phyloP scores from a whole-genome alignment of 139 green algal species.

The Micractinium sp. region DNA sequence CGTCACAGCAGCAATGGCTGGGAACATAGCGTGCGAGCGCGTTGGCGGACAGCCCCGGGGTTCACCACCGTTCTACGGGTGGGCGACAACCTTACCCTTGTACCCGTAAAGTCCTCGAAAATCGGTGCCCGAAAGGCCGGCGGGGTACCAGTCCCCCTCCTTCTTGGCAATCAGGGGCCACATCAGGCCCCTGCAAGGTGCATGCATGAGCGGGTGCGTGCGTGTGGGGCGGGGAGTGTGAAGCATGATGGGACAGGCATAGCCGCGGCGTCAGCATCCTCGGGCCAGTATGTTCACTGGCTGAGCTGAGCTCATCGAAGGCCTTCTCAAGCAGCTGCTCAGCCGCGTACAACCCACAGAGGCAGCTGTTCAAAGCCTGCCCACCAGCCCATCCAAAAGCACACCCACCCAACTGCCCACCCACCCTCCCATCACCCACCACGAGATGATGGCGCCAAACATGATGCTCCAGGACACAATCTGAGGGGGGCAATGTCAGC shows the following conservation, averaged over 20 bases:
- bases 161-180: conserved; percentile 54
- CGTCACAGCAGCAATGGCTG: too few relatives aligned
- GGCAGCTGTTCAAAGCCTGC: too few relatives aligned
- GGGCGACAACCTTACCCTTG: conserved; percentile 32
- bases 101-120: conserved; percentile 62
- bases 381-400: not conserved
- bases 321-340: too few relatives aligned
- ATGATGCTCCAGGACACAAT: conserved; percentile 61
- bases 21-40: too few relatives aligned
- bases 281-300: too few relatives aligned
- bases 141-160: conserved; percentile 58
- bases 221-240: not conserved
- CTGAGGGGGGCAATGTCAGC: not conserved
- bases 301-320: too few relatives aligned
- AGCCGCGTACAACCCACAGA: too few relatives aligned
- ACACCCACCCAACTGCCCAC: not conserved
- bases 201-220: not conserved
- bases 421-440: not conserved
- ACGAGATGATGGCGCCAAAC: conserved; percentile 37
- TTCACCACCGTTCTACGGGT: too few relatives aligned
- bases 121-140: conserved; percentile 34
- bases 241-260: too few relatives aligned
- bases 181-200: conserved; percentile 44
- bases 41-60: too few relatives aligned
- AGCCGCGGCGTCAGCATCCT: too few relatives aligned